phyloP scores from a whole-genome alignment of 2,329 filamentous ascomycete species.

The Aspergillus alliaceus region DNA sequence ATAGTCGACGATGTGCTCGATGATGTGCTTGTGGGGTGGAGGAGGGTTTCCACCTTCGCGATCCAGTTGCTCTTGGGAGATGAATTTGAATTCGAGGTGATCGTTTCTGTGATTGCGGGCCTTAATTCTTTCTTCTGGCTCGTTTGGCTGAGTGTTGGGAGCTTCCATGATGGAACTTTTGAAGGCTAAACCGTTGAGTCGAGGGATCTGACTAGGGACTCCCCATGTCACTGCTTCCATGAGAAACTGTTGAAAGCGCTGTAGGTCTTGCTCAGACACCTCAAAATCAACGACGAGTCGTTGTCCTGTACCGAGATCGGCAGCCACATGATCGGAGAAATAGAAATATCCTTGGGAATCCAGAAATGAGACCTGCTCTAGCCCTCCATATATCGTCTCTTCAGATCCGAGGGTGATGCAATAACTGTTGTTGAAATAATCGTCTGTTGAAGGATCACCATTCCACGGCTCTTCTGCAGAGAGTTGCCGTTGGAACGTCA shows the following conservation, averaged over 20 bases:
- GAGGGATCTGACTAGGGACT: background rate
- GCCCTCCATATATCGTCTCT: background rate
- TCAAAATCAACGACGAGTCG: background rate
- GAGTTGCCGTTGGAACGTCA: background rate
- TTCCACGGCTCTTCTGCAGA: background rate
- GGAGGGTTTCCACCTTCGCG: too few relatives aligned
- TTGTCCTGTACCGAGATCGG: background rate
- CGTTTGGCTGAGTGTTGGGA: too few relatives aligned
- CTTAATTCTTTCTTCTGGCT: too few relatives aligned
- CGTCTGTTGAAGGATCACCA: background rate
- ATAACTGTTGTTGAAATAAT: background rate
- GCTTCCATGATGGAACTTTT: too few relatives aligned
- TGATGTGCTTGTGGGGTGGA: too few relatives aligned
- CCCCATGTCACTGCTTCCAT: background rate
- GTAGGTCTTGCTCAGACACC: background rate
- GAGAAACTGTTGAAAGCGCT: background rate
- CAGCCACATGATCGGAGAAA: background rate
- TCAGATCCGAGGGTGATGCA: background rate
- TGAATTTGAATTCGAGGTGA: too few relatives aligned
- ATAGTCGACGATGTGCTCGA: too few relatives aligned
- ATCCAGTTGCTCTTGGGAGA: too few relatives aligned
- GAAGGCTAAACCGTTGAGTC: background rate
- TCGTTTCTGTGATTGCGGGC: too few relatives aligned
- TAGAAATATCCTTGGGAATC: background rate
- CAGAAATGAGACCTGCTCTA: background rate